Base-by-base conservation (phyloP, 331 rosid genomes). In the Quercus lobata region DNA sequence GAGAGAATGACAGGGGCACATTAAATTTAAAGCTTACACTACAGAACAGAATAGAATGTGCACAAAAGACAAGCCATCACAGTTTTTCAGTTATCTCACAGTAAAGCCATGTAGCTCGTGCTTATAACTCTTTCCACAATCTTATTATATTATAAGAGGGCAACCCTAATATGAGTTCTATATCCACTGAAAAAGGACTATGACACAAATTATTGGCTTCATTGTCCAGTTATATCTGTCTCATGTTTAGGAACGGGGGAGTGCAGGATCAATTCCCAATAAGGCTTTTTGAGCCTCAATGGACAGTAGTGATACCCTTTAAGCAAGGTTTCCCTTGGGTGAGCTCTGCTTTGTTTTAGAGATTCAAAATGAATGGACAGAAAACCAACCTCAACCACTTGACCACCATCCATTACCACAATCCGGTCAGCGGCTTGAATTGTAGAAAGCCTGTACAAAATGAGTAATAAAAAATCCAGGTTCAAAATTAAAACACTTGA, bases 351-450 rank as follows among this genome's bases (percentile, higher is more conserved):
- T 46, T 53, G 63, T 54, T 58, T 22, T 35, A 57, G 71, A 61
- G 54, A 65, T 49, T 76, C 37, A 76, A 80, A 86, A 65, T 24
- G 68, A 78, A 78, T 19, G 71, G 83, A 58, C 60, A 30, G 60
- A 71, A 69, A 58, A 81, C 89, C 35, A 87, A 95, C 99, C 98
- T 95, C 98, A 29, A 95, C 92, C 69, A 91, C 80, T 57, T 77
- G 89, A 82, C 99, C 99, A 29, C 82, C 80, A 77, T 93, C 98
- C 98, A 95, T 93, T 27, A 91, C 99, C 78, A 95, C 91, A 71
- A 95, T 95, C 86, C 94, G 85, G 84, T 95, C 99, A 61, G 98
- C 97, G 7, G 96, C 97, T 90, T 95, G 97, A 74, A 93, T 89
- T 53, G 99, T 95, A 76, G 99, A 95, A 76, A 95, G 97, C 94